Evolutionary conservation across 1,284 basidiomycete species (phyloP), one percentile per base, ranked within the genome.

Genomic region (Moniliella sp.): DNA sequence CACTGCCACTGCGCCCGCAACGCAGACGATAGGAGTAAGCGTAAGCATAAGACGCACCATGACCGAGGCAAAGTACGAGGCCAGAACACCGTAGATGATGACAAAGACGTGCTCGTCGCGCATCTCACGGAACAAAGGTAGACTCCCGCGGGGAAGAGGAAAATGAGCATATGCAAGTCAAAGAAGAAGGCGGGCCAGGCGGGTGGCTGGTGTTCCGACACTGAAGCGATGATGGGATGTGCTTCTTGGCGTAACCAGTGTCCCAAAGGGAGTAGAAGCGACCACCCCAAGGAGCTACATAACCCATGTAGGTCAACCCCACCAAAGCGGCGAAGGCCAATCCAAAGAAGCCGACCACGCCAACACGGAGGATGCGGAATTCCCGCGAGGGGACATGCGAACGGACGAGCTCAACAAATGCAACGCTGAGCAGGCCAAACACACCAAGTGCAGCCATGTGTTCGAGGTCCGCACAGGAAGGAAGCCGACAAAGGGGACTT

Each of bases 121-220:
- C 18, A 99, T 68, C 58, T 88, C 72, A 42, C 73, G 73, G 78
- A 97, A 97, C 63, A 82, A 86, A 91, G 66, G 53, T 80, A 71
- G 29, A 97, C 80, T 40, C 91, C 91, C 15, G 82, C 88, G 3
- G 91, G n/a, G 74, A 99, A 97, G 37, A 91, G 66, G 72, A 84
- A 93, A 50, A 97, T 78, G 59, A 99, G 76, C 71, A 91, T 78
- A 55, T 94, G 78, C 39, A 97, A 73, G 62, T 99, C 88, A 75
- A 93, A 94, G 69, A 93, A 97, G 73, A 97, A 97, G 2, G 88
- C 77, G 3, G 88, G 84, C 91, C 91, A 99, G 25, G 91, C 88
- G 7, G 91, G 97, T 10, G 91, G 91, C 62, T 99, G 91, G 65
- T 99, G 91, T 64, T 97, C 91, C n/a, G 84, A 93, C 13, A 94